Evolutionary conservation across 768 basidiomycete genomes (phyloP), one percentile per base, ranked within the genome.

Genomic region (Tylopilus vinaceipallidus): DNA sequence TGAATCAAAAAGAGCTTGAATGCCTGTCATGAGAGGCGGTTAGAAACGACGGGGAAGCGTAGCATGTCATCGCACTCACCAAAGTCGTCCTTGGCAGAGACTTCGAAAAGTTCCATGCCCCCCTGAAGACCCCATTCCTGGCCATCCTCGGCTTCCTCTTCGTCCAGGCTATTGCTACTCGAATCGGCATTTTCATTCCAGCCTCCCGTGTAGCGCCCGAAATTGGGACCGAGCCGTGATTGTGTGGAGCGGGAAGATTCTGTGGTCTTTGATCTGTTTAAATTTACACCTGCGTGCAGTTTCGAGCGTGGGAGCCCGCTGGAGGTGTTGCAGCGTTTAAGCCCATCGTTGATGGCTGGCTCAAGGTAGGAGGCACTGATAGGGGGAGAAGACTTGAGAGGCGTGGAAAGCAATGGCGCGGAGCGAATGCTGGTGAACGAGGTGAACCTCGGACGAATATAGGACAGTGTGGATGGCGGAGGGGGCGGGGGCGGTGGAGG

Each of bases 21-120:
- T 87, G 47, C 93, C 93, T 94, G 49, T 17, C 44, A 54, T 23
- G 43, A 26, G 14, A 22, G 51, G n/a, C 11, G 27, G 20, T 60
- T 27, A 58, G 45, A 34, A 49, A 38, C 55, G 48, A 48, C 53
- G 61, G 53, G 42, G 11, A 9, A 48, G 22, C 2, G 3, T 23
- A 43, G 16, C 27, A 44, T 17, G 23, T 40, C 33, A 34, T 27
- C 23, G 17, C 20, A 16, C 59, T 55, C 53, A 93, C 92, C 93
- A 27, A 71, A 62, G 62, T 90, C 87, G 59, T 94, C 91, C 69
- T 94, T 94, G 45, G 94, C 88, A 37, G 91, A 94, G 17, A 95
- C 91, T 64, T 95, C 91, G 56, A 89, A 91, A 16, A 95, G 77
- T 61, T 88, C 87, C 83, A 94, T 91, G 53, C 83, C 87, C 63